phyloP scores from a whole-genome alignment of 2,329 filamentous ascomycete species.

The Zasmidium angulare region DNA sequence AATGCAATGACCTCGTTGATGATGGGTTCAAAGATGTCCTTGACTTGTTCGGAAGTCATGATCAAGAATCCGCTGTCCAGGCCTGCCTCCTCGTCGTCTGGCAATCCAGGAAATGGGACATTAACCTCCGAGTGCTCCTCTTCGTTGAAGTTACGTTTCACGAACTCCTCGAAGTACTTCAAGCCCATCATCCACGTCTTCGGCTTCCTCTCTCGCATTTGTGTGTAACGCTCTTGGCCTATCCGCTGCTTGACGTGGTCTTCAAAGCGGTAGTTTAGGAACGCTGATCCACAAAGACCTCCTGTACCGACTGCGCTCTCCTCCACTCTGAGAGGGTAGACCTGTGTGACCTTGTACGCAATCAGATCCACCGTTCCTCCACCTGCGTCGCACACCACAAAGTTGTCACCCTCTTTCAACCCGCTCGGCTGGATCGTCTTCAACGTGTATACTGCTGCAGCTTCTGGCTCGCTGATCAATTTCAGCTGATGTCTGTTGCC shows the following conservation, averaged over 20 bases:
- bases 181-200: slow-evolving; percentile 74
- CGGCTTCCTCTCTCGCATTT: slow-evolving; percentile 74
- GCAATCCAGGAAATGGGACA: slow-evolving; percentile 72
- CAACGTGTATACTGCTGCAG: slow-evolving; percentile 75
- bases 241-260: slow-evolving; percentile 70
- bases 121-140: slow-evolving; percentile 67
- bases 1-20: slow-evolving; percentile 61
- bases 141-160: slow-evolving; percentile 81
- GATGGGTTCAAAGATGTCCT: slow-evolving; percentile 64
- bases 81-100: slow-evolving; percentile 73
- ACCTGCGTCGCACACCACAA: slow-evolving; percentile 58
- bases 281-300: slow-evolving; percentile 73
- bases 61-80: slow-evolving; percentile 75
- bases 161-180: slow-evolving; percentile 79
- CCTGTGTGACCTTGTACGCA: slow-evolving; percentile 75
- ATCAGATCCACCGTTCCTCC: slow-evolving; percentile 71
- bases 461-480: slow-evolving; percentile 79
- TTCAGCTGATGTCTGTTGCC: slow-evolving; percentile 67
- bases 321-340: slow-evolving; percentile 70
- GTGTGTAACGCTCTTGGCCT: slow-evolving; percentile 63
- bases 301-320: slow-evolving; percentile 79
- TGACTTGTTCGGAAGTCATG: slow-evolving; percentile 69
- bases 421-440: slow-evolving; percentile 77
- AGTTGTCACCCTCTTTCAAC: slow-evolving; percentile 64
- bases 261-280: slow-evolving; percentile 78